phyloP scores from a whole-genome alignment of 1,284 basidiomycete species.

The Flammula alnicola region DNA sequence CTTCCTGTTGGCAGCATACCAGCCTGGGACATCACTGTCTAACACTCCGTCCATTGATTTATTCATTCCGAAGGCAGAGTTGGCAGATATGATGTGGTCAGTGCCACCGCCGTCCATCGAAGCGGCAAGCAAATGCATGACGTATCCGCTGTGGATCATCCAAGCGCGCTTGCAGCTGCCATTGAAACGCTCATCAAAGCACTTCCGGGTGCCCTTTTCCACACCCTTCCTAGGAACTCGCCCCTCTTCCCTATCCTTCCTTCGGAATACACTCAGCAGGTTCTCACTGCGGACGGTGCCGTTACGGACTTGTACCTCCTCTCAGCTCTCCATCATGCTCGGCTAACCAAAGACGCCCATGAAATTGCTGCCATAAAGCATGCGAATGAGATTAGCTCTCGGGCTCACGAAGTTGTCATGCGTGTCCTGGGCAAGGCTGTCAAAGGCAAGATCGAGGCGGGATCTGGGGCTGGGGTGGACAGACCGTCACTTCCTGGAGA shows the following conservation, averaged over 20 bases:
- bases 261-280: constrained; percentile 42
- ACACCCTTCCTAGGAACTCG: constrained; percentile 63
- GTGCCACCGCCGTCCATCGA: constrained; percentile 78
- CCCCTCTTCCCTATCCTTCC: constrained; percentile 60
- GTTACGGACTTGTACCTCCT: constrained; percentile 68
- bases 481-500: constrained; percentile 69
- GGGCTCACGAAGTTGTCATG: constrained; percentile 91
- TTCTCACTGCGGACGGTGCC: constrained; percentile 41
- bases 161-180: constrained; percentile 51
- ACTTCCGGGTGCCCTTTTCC: constrained; percentile 61
- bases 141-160: constrained; percentile 59
- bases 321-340: constrained; percentile 73
- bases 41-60: constrained; percentile 58
- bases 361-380: constrained; percentile 78
- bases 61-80: constrained; percentile 76
- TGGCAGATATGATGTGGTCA: constrained; percentile 84
- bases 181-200: constrained; percentile 59
- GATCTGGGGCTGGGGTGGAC: constrained; percentile 48
- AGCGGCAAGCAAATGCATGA: constrained; percentile 58
- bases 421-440: constrained; percentile 82
- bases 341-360: constrained; percentile 74
- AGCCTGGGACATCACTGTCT: constrained; percentile 52
- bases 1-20: constrained; percentile 67
- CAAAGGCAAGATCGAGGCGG: constrained; percentile 52
- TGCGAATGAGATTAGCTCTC: constrained; percentile 84